Conservation (phyloP, 495 filamentous ascomycete species). For the Penicillium argentinense region DNA sequence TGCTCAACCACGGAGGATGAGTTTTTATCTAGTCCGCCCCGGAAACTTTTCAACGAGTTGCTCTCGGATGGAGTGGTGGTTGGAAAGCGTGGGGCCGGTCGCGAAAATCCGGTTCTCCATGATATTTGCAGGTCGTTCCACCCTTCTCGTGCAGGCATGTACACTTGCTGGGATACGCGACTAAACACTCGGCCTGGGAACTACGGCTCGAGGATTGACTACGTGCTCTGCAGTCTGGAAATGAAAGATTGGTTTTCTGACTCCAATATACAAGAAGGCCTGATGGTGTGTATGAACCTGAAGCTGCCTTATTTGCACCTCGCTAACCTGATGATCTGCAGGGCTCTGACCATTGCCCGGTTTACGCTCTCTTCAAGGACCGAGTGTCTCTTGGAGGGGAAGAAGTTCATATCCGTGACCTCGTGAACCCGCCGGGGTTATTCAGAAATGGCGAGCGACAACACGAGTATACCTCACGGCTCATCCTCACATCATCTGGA, state of each 20-base stretch:
- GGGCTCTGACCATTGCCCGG: conserved; percentile 96
- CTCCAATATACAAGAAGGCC: conserved; percentile 92
- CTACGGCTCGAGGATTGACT: conserved; percentile 88
- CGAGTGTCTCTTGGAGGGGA: conserved; percentile 50
- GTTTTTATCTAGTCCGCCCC: conserved; percentile 71
- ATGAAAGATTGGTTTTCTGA: conserved; percentile 84
- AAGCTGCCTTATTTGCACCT: background rate
- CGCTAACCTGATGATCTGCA: conserved; percentile 27
- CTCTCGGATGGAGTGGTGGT: conserved; percentile 69
- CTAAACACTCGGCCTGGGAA: conserved; percentile 89
- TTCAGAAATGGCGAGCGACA: conserved; percentile 70
- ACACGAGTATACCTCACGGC: conserved; percentile 63
- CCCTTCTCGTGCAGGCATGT: conserved; percentile 81
- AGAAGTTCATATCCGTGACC: conserved; percentile 60
- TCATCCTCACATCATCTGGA: conserved; percentile 71
- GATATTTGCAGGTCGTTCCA: conserved; percentile 88
- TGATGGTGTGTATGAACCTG: conserved; percentile 59
- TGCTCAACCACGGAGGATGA: conserved; percentile 62
- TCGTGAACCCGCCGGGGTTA: conserved; percentile 77
- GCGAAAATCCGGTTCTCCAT: conserved; percentile 74
- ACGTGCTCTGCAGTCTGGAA: conserved; percentile 76
- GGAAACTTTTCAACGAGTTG: conserved; percentile 83
- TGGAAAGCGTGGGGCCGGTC: conserved; percentile 67
- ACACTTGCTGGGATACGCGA: conserved; percentile 89
- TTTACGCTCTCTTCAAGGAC: conserved; percentile 76